Base-by-base conservation (phyloP, 768 basidiomycete genomes). In the Flagelloscypha sp. region DNA sequence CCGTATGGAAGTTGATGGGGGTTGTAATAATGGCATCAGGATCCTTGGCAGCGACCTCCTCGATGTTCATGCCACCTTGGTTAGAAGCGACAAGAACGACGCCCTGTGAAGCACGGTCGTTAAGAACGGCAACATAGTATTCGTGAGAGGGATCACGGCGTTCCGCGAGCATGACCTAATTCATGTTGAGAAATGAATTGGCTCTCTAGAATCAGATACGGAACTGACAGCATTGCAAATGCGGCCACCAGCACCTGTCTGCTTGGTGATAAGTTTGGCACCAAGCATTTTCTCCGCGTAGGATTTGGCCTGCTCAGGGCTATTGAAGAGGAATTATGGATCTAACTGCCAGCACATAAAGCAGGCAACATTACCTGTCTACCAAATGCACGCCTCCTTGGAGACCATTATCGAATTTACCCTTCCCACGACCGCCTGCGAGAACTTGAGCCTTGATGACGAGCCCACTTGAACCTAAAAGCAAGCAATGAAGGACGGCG, bases 61-160 rank as follows among this genome's bases (percentile, higher is more conserved):
- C 95, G 53, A 99, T 99, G 63, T 98, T 98, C 95, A 99, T 99
- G 38, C 95, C 95, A 37, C 95, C 95, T 55, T 97, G 92, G 13
- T 73, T 72, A 28, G 95, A 98, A 13, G 82, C 82, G 36, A 99
- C 94, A 30, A 99, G 74, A 20, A 97, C 95, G 28, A 90, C 86
- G 10, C 86, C 83, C 41, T 89, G 81, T 5, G 82, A 67, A 10
- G 74, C 76, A 47, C 95, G 87, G 69, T 99, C 95, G 53, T 97
- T 97, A 36, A 99, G 75, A 21, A 98, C 77, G 10, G 95, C 95
- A 33, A 93, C 84, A 53, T 99, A 99, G 70, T 98, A 98, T 58
- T 99, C 95, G 56, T 99, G 95, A 27, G 78, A 74, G 22, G 95
- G 88, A 42, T 85, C 76, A 43, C 90, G 81, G 47, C 88, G 83